Conservation (phyloP, 2,329 filamentous ascomycete species). For the Phoma sp. region DNA sequence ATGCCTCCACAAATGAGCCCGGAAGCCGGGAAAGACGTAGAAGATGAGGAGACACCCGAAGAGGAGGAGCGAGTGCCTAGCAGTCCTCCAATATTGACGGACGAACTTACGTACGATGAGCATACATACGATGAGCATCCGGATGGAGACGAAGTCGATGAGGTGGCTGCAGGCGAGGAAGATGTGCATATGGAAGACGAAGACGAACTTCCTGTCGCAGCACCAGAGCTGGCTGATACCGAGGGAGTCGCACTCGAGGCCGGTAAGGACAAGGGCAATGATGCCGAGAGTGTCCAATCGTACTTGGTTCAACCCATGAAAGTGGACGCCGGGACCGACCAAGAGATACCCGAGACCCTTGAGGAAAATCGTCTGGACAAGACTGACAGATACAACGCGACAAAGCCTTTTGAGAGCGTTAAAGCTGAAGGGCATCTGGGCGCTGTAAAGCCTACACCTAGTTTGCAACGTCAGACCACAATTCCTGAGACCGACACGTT, state of each 20-base stretch:
- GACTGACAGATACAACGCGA: background rate
- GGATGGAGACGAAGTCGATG: constrained; percentile 22
- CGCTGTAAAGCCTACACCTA: constrained; percentile 10
- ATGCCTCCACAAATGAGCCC: constrained; percentile 37
- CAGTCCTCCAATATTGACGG: constrained; percentile 40
- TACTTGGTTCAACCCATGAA: constrained; percentile 18
- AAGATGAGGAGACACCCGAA: constrained; percentile 20
- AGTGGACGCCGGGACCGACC: constrained; percentile 15
- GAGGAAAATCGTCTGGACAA: constrained; percentile 17
- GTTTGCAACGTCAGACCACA: constrained; percentile 34
- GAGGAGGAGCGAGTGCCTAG: constrained; percentile 45
- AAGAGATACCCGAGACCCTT: constrained; percentile 35
- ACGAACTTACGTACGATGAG: constrained; percentile 35
- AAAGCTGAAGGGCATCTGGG: background rate
- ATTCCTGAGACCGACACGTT: constrained; percentile 44
- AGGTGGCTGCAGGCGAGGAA: constrained; percentile 27
- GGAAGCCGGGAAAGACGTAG: constrained; percentile 4
- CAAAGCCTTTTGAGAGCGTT: background rate
- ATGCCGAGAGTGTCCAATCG: constrained; percentile 11
- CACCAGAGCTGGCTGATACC: background rate
- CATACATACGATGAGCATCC: constrained; percentile 32
- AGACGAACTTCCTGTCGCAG: background rate
- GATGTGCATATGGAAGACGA: constrained; percentile 29
- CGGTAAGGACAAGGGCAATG: background rate
- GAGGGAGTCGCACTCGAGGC: background rate